Percentiles rank a stretch among this genome's conserved stretches.
phyloP scores from a whole-genome alignment of 2,329 filamentous ascomycete species.

The Neocucurbitaria cava region DNA sequence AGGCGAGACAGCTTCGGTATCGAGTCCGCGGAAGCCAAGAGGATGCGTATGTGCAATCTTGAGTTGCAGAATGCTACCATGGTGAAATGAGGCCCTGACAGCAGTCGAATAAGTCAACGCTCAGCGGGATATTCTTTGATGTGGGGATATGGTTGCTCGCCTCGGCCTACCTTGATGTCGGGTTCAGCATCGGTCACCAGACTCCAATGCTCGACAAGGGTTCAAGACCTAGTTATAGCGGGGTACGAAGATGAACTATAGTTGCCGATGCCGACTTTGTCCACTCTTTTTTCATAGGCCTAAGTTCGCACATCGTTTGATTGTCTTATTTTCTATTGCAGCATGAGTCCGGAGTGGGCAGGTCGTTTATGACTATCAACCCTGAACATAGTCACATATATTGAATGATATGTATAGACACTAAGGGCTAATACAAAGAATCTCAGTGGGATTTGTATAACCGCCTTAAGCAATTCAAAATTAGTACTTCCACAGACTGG shows the following conservation, averaged over 20 bases:
- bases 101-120: background rate
- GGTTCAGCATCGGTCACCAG: background rate
- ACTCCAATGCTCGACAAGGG: background rate
- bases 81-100: background rate
- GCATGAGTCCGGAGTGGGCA: no score
- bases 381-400: no score
- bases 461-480: no score
- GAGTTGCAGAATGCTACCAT: background rate
- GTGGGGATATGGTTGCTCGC: background rate
- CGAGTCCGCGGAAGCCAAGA: background rate
- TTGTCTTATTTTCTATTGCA: no score
- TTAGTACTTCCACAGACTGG: slow-evolving; percentile 8
- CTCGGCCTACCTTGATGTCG: background rate
- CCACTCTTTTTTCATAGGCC: no score
- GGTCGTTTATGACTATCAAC: no score
- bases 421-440: no score
- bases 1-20: background rate
- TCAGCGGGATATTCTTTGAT: background rate
- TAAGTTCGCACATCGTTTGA: no score
- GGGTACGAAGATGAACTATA: background rate
- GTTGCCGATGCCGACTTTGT: no score
- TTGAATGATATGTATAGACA: no score
- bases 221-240: background rate
- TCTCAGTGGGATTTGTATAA: no score
- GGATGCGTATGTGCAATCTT: background rate